Base-by-base conservation (phyloP, 2,329 filamentous ascomycete species). In the Alternaria sp. region DNA sequence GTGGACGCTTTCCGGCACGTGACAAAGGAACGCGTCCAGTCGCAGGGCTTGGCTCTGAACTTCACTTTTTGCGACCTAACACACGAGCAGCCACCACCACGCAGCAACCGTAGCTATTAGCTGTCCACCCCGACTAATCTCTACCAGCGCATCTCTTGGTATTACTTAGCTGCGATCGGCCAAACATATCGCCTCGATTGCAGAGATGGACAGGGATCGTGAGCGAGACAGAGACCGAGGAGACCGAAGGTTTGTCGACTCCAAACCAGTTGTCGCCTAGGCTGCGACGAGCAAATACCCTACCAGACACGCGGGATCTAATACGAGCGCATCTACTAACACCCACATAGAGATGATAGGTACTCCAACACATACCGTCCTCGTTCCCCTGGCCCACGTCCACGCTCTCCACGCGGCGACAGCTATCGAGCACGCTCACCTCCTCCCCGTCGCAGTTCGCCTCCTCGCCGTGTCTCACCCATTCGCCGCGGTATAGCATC, bases 161-260 rank as follows among this genome's bases (percentile, higher is more conserved):
- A 54, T 46, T 46, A 36, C 32, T 38, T 38, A 14, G 20, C 46
- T 27, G 32, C 38, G 22, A 44, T 18, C 51, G 28, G 28, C 22
- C 51, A 22, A 28, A 25, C 27, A 32, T 20, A 25, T 16, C 28
- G 54, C 28, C 32, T 34, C 54, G 45, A 30, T 36, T 54, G 45
- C 66, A 62, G 61, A 49, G 44, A 78, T 79, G 76, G 75, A 78
- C 50, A 70, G 76, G 57, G 79, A 81, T 62, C 74, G 78, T 64
- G 79, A 80, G 61, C 70, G 79, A 67, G 79, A 80, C 59, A 70
- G 78, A 59, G 79, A 81, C 60, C 75, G 79, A 55, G 79, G 79
- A 55, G 79, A 81, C 45, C 72, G 80, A 72, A 81, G 81, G 81
- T 82, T 74, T 73, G 79, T 79, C 60, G 56, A 64, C 64, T 66